Conservation (phyloP, 305 asterid genomes). For the Fraxinus nigra region DNA sequence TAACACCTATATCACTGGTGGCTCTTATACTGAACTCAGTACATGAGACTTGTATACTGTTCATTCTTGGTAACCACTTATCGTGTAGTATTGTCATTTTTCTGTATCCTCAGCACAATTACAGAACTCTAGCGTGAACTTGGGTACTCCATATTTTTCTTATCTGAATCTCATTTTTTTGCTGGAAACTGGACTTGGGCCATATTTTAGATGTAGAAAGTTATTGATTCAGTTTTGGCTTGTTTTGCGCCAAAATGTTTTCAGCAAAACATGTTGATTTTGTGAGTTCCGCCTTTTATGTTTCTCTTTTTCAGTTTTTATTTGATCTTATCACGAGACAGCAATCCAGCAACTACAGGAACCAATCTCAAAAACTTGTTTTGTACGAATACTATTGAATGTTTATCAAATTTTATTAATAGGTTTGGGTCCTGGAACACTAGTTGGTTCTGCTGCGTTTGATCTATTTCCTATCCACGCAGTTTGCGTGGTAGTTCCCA, state of each 20-base stretch:
- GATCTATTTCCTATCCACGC: slow-evolving; percentile 94
- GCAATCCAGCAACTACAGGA: neutral
- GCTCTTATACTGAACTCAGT: neutral
- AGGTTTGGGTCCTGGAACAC: slow-evolving; percentile 96
- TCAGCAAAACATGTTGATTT: neutral
- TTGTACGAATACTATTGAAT: neutral
- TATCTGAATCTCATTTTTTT: neutral
- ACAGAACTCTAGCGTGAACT: neutral
- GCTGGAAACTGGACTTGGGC: neutral
- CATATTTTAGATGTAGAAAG: neutral
- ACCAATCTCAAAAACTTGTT: slow-evolving; percentile 8
- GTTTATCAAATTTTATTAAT: slow-evolving; percentile 15
- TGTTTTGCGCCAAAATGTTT: neutral
- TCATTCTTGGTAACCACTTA: neutral
- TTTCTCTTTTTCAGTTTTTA: neutral
- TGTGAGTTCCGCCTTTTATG: neutral
- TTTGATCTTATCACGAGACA: neutral
- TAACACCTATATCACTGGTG: neutral
- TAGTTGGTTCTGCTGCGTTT: slow-evolving; percentile 93
- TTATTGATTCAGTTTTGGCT: neutral
- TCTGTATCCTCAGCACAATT: neutral
- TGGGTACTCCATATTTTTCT: neutral
- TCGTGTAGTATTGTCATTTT: neutral
- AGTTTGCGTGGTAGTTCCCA: slow-evolving; percentile 84
- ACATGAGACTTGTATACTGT: neutral